Evolutionary conservation across 768 basidiomycete genomes (phyloP), one percentile per base, ranked within the genome.

Genomic region (Termitomyces sp.): DNA sequence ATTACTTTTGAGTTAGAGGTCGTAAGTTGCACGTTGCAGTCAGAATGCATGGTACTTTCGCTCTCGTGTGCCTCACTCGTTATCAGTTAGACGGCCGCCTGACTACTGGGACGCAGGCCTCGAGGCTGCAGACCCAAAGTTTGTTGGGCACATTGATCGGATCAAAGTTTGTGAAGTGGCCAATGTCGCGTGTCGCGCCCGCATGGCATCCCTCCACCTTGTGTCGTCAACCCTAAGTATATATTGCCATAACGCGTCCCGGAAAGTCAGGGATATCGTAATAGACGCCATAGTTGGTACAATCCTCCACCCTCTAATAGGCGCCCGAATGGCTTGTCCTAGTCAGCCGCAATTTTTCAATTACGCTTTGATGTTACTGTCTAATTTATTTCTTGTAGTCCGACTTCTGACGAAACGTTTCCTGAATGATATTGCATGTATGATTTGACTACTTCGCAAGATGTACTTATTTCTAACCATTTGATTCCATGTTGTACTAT

Each of bases 1-100:
- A 80, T 80, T 67, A 60, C 18, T 37, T 47, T 16, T 50, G 46
- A 46, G 43, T 46, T 26, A 46, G 52, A 58, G 24, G 46, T 43
- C 7, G 46, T 55, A 41, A 49, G 20, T 54, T 57, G 59, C 47
- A 53, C 63, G 60, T 61, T 55, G 58, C 50, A 59, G 49, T 51
- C 47, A 34, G 43, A 42, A 18, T 37, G 16, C 39, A 57, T 48
- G 37, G 50, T 29, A 36, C 7, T n/a, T 56, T 36, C 42, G 6
- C 46, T 55, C 59, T 60, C 59, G 55, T 60, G 59, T 52, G 22
- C 26, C 43, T 50, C 42, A 44, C 37, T 50, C 37, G 53, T 43
- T 55, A 59, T 59, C 58, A 55, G 49, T 48, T 36, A 12, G 26
- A 14, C 6, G 53, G 54, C 39, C 53, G 49, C 41, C 55, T 54